Evolutionary conservation across 2,329 filamentous ascomycete genomes (phyloP).

Genomic region (Aureobasidium uvarum): DNA sequence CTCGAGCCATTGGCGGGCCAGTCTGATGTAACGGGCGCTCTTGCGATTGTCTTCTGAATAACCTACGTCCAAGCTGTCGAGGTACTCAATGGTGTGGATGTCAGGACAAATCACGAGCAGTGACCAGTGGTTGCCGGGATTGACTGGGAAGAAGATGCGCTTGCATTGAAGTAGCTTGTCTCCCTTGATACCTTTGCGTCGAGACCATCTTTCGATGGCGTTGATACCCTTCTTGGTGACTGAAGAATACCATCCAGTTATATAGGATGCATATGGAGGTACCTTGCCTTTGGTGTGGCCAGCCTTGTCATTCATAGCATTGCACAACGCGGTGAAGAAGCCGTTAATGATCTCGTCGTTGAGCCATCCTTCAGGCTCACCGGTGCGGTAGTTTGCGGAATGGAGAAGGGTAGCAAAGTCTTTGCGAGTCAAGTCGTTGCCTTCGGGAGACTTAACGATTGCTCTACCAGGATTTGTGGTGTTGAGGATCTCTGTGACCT

Average conservation of each 20-base stretch:
- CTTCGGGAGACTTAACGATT: conserved; percentile 41
- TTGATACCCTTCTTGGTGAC: conserved; percentile 51
- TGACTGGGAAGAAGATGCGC: conserved; percentile 66
- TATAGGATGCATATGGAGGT: conserved; percentile 60
- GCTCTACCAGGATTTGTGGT: not conserved
- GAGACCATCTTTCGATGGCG: conserved; percentile 56
- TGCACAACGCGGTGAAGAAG: conserved; percentile 60
- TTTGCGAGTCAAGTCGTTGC: conserved; percentile 49
- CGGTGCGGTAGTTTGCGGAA: conserved; percentile 37
- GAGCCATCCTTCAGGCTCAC: conserved; percentile 60
- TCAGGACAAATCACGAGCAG: conserved; percentile 64
- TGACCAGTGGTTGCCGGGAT: conserved; percentile 65
- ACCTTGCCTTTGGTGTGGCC: conserved; percentile 51
- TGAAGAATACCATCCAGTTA: conserved; percentile 64
- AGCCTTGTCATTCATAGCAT: conserved; percentile 54
- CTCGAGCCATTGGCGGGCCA: conserved; percentile 54
- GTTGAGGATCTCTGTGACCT: conserved; percentile 9
- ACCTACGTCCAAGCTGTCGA: conserved; percentile 61
- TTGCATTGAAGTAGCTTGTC: conserved; percentile 64
- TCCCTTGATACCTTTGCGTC: conserved; percentile 57
- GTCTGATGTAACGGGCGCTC: conserved; percentile 30
- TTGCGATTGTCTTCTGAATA: conserved; percentile 18
- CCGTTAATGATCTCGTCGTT: conserved; percentile 76
- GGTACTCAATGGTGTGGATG: conserved; percentile 61
- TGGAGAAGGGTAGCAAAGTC: conserved; percentile 62